Base-by-base conservation (phyloP, 495 filamentous ascomycete genomes). In the Filosporella fistucella region DNA sequence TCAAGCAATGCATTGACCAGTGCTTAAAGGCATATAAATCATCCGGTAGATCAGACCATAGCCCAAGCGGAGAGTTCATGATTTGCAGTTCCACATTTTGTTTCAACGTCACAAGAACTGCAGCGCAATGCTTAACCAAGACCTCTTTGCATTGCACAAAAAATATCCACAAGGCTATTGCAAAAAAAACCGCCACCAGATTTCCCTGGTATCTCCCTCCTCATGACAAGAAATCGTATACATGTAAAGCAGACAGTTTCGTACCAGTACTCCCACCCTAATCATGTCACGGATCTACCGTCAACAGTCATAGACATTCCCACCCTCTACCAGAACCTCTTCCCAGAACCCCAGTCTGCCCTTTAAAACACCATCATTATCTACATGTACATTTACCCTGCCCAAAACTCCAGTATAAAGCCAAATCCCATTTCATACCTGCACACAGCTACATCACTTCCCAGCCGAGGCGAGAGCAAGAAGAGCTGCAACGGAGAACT, bases 251-350 rank as follows among this genome's bases (percentile, higher is more conserved):
- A 16, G 34, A 20, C 34, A 20, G 34, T 17, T 18, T 25, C 38
- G n/a, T n/a, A 4, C 30, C 20, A 29, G 17, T 4, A 12, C 20
- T 20, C 14, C 29, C 34, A 21, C 7, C 23, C 40, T 34, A 47
- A 14, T 46, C 46, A 41, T 52, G 49, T 32, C 54, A 35, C 54
- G 54, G 54, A 14, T 56, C 54, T 56, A 52, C 54, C 54, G 54
- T 45, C 34, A 45, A 45, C 48, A 52, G 12, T 42, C 35, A 22
- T 33, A 49, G 24, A 32, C 10, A 21, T 18, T 38, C 49, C 34
- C 25, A 21, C 42, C 42, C 34, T 41, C 22, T 21, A 42, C 35
- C 9, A 7, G 35, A 21, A 33, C 49, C 39, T n/a, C 7, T 16
- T 35, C 18, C 48, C 32, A 11, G 13, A 28, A 21, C 32, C 40